Percentiles rank a stretch among this genome's conserved stretches.
Conservation (phyloP, 768 basidiomycete species). For the Suillus occidentalis region DNA sequence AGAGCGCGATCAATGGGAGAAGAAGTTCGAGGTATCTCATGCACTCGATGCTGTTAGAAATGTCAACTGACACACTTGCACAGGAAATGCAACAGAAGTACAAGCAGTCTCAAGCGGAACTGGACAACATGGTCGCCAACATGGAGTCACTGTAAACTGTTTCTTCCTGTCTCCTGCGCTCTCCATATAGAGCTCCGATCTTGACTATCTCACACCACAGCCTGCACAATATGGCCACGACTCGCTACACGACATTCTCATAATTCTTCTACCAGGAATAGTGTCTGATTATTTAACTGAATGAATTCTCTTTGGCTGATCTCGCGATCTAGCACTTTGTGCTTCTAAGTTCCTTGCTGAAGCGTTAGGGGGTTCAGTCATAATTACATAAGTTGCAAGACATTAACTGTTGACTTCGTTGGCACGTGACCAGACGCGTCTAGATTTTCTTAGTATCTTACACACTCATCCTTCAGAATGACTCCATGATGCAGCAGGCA, state of each 20-base stretch:
- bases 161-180: slow-evolving; percentile 5
- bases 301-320: slow-evolving; percentile 5
- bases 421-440: background rate
- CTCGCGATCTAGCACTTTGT: background rate
- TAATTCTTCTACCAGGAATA: slow-evolving; percentile 23
- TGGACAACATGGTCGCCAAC: slow-evolving; percentile 76
- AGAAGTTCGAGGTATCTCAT: slow-evolving; percentile 80
- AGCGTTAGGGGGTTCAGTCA: background rate
- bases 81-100: slow-evolving; percentile 76
- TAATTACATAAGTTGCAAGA: slow-evolving; percentile 2
- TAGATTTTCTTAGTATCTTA: too few relatives aligned
- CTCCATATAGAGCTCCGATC: slow-evolving; percentile 1
- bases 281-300: slow-evolving; percentile 14
- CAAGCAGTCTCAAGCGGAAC: slow-evolving; percentile 69
- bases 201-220: background rate
- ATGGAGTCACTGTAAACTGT: slow-evolving; percentile 67
- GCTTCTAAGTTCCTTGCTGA: background rate
- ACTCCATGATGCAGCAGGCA: too few relatives aligned
- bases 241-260: slow-evolving; percentile 14
- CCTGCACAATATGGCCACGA: background rate
- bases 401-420: background rate
- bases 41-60: background rate
- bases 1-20: slow-evolving; percentile 92
- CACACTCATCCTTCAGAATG: too few relatives aligned
- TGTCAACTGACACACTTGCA: slow-evolving; percentile 11